Base-by-base conservation (phyloP, 2,329 filamentous ascomycete genomes). In the Dothideomycetes sp. region DNA sequence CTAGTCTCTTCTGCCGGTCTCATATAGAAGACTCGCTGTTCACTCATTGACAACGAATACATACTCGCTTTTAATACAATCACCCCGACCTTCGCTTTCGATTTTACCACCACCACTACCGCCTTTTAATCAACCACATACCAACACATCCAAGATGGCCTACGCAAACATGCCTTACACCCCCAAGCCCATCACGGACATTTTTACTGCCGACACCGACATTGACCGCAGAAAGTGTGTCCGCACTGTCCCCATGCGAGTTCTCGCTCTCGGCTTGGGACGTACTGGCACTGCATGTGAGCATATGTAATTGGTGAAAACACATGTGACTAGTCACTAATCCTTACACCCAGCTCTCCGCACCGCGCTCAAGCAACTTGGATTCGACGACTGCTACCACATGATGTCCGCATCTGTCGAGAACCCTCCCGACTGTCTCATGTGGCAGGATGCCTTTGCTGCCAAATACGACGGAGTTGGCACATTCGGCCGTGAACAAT, bases 361-460 rank as follows among this genome's bases (percentile, higher is more conserved):
- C 45, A 72, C 70, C 32, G 79, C 80, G 15, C 70, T 84, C 55
- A 71, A 77, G 53, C 66, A 75, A 49, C 68, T 84, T 31, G 79
- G 79, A 45, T 82, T 78, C 56, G 64, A 72, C 50, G 75, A 81
- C 57, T 79, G 74, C 44, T 83, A 84, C 67, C 80, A 84, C 65
- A 81, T 81, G 77, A 79, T 81, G 74, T 78, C 71, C 51, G 75
- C 73, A 48, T 76, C 72, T 43, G 74, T 81, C 44, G 77, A 82
- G 61, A 82, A 80, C 59, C 75, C 75, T 9, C 74, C 72, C 17
- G 79, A 82, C 52, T 75, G 73, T 40, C 64, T 80, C 31, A 73
- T 82, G 64, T 84, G 80, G 80, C 74, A 76, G 60, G 76, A 83
- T 46, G 79, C 79, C 19, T 68, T 84, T 40, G 63, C 65, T 14